Evolutionary conservation across 2,329 filamentous ascomycete genomes (phyloP).

Genomic region (Aotearoamyces nothofagi): DNA sequence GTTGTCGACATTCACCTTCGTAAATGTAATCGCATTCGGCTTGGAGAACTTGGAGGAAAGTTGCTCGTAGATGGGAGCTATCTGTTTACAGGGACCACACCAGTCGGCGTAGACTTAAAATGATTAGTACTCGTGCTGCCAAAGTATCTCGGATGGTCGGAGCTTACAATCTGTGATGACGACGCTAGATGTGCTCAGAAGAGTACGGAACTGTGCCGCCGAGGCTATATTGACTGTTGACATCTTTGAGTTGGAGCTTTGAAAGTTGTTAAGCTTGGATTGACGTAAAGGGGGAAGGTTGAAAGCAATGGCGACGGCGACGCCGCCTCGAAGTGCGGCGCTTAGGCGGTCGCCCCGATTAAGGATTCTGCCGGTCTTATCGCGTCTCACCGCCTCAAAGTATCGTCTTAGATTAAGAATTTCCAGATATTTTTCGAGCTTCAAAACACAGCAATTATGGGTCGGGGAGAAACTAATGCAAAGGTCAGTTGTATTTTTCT

Average conservation of each 20-base stretch:
- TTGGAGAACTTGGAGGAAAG: slow-evolving; percentile 68
- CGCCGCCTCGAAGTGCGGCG: no score
- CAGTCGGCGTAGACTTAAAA: slow-evolving; percentile 78
- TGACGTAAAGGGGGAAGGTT: no score
- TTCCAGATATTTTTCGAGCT: no score
- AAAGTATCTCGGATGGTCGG: slow-evolving; percentile 8
- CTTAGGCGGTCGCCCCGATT: no score
- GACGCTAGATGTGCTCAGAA: slow-evolving; percentile 59
- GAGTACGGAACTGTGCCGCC: slow-evolving; percentile 51
- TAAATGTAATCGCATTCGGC: slow-evolving; percentile 72
- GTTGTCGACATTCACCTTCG: slow-evolving; percentile 80
- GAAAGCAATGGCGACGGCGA: no score
- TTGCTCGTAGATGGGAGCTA: slow-evolving; percentile 77
- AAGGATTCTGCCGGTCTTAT: neutral
- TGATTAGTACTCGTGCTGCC: slow-evolving; percentile 12
- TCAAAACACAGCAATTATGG: slow-evolving; percentile 14
- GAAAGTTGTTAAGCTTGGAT: no score
- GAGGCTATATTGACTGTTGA: slow-evolving; percentile 42
- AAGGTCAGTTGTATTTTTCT: slow-evolving; percentile 8
- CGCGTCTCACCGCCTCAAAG: no score
- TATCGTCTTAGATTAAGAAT: neutral
- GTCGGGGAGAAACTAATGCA: slow-evolving; percentile 17
- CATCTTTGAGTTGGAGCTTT: no score
- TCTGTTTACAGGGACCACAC: slow-evolving; percentile 88
- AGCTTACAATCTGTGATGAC: slow-evolving; percentile 80